Evolutionary conservation across 2,329 filamentous ascomycete species (phyloP).

Genomic region (Leptographium flavum): DNA sequence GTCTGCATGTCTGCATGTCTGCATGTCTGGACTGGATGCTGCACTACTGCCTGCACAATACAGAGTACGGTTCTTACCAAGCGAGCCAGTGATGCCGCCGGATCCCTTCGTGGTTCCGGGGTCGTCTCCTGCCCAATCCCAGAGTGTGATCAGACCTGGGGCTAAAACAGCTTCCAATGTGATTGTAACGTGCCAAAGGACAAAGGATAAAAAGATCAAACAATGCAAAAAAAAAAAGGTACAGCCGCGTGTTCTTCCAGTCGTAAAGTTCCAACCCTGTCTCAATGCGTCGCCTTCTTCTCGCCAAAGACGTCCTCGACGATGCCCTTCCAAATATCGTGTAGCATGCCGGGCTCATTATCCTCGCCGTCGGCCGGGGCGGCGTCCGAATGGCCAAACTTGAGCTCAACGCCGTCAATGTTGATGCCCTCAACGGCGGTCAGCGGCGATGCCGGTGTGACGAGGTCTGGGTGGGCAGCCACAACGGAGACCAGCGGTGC

Average conservation of each 20-base stretch:
- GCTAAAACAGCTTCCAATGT: too few relatives aligned
- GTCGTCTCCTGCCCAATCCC: too few relatives aligned
- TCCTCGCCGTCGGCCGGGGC: constrained; percentile 6
- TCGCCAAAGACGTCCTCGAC: constrained; percentile 11
- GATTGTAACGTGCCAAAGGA: too few relatives aligned
- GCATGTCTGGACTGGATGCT: too few relatives aligned
- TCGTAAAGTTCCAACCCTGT: neutral
- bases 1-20: too few relatives aligned
- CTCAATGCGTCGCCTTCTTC: neutral
- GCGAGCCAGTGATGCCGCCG: too few relatives aligned
- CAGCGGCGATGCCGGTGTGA: constrained; percentile 32
- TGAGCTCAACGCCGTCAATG: constrained; percentile 40
- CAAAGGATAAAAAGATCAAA: too few relatives aligned
- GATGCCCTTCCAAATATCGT: constrained; percentile 41
- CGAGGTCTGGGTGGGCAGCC: constrained; percentile 39
- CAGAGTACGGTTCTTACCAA: too few relatives aligned
- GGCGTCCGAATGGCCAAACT: constrained; percentile 29
- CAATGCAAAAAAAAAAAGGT: neutral
- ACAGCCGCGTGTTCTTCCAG: neutral
- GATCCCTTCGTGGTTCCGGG: too few relatives aligned
- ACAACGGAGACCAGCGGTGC: constrained; percentile 37
- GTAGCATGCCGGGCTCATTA: constrained; percentile 31
- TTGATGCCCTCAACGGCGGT: constrained; percentile 45
- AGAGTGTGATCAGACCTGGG: too few relatives aligned
- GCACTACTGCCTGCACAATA: too few relatives aligned